phyloP scores from a whole-genome alignment of 78 protist genomes.

The Cyanophora paradoxa region DNA sequence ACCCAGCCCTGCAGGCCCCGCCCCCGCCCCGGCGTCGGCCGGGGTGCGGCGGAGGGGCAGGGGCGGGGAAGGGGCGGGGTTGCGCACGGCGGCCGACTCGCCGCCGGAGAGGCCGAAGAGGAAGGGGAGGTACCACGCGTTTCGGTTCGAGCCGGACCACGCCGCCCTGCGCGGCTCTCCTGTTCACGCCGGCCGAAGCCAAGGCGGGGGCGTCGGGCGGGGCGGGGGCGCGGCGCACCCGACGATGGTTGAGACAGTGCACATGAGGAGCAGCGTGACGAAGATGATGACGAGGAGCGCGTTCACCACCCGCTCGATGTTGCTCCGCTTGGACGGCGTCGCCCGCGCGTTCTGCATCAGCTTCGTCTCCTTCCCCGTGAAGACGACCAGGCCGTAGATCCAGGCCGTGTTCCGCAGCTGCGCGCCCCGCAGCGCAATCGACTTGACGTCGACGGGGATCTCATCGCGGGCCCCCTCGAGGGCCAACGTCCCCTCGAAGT shows the following conservation, averaged over 20 bases:
- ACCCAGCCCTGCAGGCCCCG: conserved; percentile 9
- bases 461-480: neutral
- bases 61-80: too few species aligned
- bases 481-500: neutral
- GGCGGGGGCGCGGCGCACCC: too few species aligned
- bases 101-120: neutral
- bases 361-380: conserved; percentile 45
- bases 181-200: neutral
- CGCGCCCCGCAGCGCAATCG: conserved; percentile 16
- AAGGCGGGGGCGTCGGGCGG: too few species aligned
- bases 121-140: neutral
- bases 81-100: neutral
- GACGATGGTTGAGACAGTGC: too few species aligned
- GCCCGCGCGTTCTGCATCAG: conserved; percentile 26
- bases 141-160: neutral
- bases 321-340: neutral
- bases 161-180: neutral
- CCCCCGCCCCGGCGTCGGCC: too few species aligned
- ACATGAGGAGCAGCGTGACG: neutral
- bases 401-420: conserved; percentile 11
- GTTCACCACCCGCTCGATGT: neutral
- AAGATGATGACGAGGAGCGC: neutral
- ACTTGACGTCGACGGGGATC: neutral
- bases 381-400: conserved; percentile 38
- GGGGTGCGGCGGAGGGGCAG: too few species aligned